phyloP scores from a whole-genome alignment of 2,329 filamentous ascomycete genomes.

The Fusarium sp. region DNA sequence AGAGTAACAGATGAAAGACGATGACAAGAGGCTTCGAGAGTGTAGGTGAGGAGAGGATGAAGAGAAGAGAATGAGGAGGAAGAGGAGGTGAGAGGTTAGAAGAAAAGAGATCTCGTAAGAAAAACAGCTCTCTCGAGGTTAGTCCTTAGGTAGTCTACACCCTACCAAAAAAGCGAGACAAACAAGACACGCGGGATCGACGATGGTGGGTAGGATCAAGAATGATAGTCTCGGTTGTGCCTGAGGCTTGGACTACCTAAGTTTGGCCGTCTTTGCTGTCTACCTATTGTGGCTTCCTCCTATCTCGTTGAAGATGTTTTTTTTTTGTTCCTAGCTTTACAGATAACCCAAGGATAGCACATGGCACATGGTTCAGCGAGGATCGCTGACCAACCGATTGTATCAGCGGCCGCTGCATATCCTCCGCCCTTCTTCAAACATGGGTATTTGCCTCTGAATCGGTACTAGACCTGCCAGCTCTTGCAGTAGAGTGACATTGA shows the following conservation, averaged over 20 bases:
- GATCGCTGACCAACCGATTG: constrained; percentile 24
- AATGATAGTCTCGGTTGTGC: constrained; percentile 36
- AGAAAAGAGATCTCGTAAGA: constrained; percentile 14
- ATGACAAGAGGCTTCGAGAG: neutral
- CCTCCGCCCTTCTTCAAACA: constrained; percentile 15
- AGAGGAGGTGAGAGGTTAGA: constrained; percentile 16
- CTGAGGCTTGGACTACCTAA: constrained; percentile 35
- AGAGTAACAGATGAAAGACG: constrained; percentile 10
- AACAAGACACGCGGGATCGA: constrained; percentile 36
- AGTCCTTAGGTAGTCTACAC: neutral
- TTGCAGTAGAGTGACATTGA: constrained; percentile 37
- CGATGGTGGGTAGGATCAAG: constrained; percentile 43
- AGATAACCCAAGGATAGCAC: neutral
- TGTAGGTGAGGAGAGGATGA: constrained; percentile 14
- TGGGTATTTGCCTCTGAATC: constrained; percentile 26
- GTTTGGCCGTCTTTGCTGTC: neutral
- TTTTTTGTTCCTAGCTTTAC: constrained; percentile 22
- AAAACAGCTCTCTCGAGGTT: constrained; percentile 23
- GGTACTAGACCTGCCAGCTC: constrained; percentile 20
- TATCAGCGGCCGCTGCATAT: constrained; percentile 32
- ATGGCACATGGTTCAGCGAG: constrained; percentile 28
- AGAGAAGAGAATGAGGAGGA: constrained; percentile 5
- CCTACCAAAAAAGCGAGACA: constrained; percentile 16
- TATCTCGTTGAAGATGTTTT: neutral
- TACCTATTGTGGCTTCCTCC: constrained; percentile 22